Evolutionary conservation across 139 green algal species (phyloP), one percentile per base, ranked within the genome.

Genomic region (Volvox africanus): DNA sequence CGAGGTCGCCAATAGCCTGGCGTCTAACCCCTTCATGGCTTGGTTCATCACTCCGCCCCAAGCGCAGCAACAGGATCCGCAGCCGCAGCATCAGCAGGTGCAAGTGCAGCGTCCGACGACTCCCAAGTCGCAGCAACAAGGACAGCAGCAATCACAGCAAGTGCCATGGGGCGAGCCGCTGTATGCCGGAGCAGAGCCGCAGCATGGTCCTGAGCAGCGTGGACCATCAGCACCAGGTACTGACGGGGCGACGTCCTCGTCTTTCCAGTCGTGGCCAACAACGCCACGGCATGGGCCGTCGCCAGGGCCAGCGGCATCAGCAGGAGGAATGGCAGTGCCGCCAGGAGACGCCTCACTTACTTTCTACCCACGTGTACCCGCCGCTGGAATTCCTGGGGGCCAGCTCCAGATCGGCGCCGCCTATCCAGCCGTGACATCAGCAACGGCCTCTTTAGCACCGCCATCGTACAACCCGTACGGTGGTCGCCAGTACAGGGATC

Each of bases 1-100:
- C 35, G 32, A 89, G 17, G 69, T 93, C 1, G 91, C 80, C 1
- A 86, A 93, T 68, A 85, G 79, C 61, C 86, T 93, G 80, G 79
- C 79, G 2, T 33, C 91, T 71, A 93, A 91, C 86, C 91, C 91
- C 0, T 93, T 80, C 78, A 91, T 86, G 13, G 69, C 91, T 18
- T 93, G 91, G 91, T 91, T 90, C 67, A 77, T 93, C 2, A 36
- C 2, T 55, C 32, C 21, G 61, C 17, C 79, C 69, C 50, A 12
- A 16, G 61, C 21, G 14, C 67, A 61, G 69, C 62, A 28, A 24
- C 82, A 80, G 65, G 33, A 88, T 35, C 82, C 33, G 61, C 65
- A 76, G 17, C 61, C 9, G 55, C 18, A 0, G 65, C 21, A 88
- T 21, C 65, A 67, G 68, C 35, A 22, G n/a, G 24, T 20, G 68